phyloP scores from a whole-genome alignment of 306 rosid species.

The Comarum palustre region DNA sequence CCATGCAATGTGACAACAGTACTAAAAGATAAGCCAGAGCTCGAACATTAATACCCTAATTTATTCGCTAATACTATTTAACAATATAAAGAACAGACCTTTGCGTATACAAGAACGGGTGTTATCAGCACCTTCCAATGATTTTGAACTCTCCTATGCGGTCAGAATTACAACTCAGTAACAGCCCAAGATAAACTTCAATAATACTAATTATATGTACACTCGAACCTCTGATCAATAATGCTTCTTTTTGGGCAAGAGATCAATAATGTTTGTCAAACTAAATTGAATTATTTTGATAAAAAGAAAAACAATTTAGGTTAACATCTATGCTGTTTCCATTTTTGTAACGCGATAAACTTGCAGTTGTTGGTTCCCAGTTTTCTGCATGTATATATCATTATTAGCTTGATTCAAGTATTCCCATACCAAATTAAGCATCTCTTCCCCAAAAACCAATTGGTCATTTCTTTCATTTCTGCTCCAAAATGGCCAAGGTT shows the following conservation, averaged over 20 bases:
- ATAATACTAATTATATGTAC: background rate
- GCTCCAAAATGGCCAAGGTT: constrained; percentile 24
- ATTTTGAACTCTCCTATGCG: background rate
- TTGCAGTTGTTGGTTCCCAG: background rate
- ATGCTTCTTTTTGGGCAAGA: no score
- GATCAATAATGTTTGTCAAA: background rate
- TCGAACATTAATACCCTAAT: background rate
- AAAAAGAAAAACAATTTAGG: background rate
- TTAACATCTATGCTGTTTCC: no score
- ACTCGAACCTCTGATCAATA: no score
- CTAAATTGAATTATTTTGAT: background rate
- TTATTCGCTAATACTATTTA: background rate
- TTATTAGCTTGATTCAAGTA: background rate
- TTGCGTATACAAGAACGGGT: no score
- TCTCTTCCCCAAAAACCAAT: background rate
- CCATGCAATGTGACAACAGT: background rate
- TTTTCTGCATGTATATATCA: background rate
- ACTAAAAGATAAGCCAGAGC: background rate
- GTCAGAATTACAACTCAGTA: background rate
- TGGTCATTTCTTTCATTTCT: background rate
- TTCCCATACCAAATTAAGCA: background rate
- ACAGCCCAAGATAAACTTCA: background rate
- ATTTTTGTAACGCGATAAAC: background rate
- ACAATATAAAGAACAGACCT: no score
- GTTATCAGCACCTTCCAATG: background rate